These are phyloP conservation scores for Flagelloscypha sp. DNA, from an alignment of 768 basidiomycete species.

Conservation along the genomic window DNA sequence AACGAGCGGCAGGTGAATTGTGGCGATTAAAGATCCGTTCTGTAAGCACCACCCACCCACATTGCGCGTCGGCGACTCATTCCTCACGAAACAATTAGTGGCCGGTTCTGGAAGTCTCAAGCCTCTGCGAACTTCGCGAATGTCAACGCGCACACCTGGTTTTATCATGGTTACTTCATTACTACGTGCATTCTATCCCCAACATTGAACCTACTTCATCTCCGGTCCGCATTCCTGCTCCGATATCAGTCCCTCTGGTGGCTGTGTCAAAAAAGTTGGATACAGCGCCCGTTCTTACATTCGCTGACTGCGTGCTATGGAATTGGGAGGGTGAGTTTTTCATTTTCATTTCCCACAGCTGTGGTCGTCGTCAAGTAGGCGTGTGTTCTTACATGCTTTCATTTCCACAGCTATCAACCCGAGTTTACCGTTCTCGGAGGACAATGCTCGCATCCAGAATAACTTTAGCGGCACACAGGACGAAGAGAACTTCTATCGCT, in stretches of 20 bases:
- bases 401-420: constrained; percentile 52
- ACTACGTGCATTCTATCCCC: constrained; percentile 80
- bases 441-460: constrained; percentile 69
- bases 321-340: constrained; percentile 79
- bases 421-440: constrained; percentile 46
- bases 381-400: too few species aligned
- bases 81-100: constrained; percentile 37
- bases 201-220: constrained; percentile 23
- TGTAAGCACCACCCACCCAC: constrained; percentile 35
- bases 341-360: too few species aligned
- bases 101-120: constrained; percentile 53
- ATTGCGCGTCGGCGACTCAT: constrained; percentile 1
- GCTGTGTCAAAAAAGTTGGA: constrained; percentile 66
- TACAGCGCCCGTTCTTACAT: constrained; percentile 92
- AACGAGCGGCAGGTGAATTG: constrained; percentile 45
- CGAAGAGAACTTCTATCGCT: constrained; percentile 80
- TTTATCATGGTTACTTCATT: constrained; percentile 81
- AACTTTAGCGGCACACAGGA: constrained; percentile 80
- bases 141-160: constrained; percentile 85
- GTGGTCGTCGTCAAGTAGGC: too few species aligned
- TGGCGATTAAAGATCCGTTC: constrained; percentile 61
- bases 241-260: constrained; percentile 72
- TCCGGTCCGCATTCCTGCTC: constrained; percentile 58
- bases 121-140: constrained; percentile 47
- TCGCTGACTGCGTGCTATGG: constrained; percentile 94